A percentile compares a stretch with the other conserved stretches of the same genome.
Evolutionary conservation across 768 basidiomycete species (phyloP).

Genomic region (Pisolithus marmoratus): DNA sequence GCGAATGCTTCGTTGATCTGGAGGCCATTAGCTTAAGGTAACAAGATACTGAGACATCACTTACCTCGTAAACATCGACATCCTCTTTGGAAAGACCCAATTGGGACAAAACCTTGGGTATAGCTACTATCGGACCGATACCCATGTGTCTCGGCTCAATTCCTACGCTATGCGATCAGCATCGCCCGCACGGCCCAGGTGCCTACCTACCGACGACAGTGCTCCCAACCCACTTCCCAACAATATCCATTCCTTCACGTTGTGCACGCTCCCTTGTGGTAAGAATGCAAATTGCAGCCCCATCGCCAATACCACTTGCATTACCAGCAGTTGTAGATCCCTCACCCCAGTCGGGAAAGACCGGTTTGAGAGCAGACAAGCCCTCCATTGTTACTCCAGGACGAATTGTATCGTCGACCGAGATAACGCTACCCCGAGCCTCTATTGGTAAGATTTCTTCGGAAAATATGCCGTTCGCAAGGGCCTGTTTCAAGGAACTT

Average conservation of each 20-base stretch:
- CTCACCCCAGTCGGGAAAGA: constrained; percentile 76
- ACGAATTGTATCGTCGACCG: constrained; percentile 84
- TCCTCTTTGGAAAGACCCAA: constrained; percentile 64
- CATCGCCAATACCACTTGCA: constrained; percentile 87
- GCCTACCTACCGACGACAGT: constrained; percentile 62
- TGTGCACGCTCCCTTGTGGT: constrained; percentile 76
- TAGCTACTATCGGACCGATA: constrained; percentile 64
- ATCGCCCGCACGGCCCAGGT: not conserved
- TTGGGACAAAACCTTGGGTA: constrained; percentile 61
- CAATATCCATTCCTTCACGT: constrained; percentile 67
- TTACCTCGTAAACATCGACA: constrained; percentile 70
- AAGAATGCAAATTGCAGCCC: constrained; percentile 79
- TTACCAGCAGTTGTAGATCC: constrained; percentile 76
- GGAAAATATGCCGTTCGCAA: constrained; percentile 65
- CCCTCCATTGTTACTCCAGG: constrained; percentile 75
- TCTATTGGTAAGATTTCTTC: constrained; percentile 89
- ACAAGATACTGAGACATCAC: not conserved
- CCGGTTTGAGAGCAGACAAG: constrained; percentile 76
- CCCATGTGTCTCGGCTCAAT: constrained; percentile 79
- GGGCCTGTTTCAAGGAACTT: constrained; percentile 39
- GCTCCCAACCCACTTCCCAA: constrained; percentile 79
- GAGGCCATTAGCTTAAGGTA: not conserved
- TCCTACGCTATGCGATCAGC: constrained; percentile 34
- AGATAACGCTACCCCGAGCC: constrained; percentile 58
- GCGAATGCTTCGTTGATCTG: constrained; percentile 91